Evolutionary conservation across 306 rosid species (phyloP).

Genomic region (Acacia crassicarpa): DNA sequence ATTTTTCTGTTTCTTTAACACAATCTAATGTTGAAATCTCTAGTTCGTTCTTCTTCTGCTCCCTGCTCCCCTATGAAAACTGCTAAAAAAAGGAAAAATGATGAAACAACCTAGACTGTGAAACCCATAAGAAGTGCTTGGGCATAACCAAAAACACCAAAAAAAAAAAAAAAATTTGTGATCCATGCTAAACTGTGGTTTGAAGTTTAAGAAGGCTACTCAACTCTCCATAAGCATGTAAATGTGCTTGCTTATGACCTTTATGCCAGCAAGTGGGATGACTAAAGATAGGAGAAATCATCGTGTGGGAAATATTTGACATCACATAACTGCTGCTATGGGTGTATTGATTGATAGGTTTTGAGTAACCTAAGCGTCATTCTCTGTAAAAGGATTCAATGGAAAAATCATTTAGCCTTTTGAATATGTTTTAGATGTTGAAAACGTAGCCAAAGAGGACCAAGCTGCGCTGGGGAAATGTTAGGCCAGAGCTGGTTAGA

Average conservation of each 20-base stretch:
- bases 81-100: neutral
- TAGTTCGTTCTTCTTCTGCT: neutral
- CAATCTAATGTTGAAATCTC: neutral
- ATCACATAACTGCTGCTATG: neutral
- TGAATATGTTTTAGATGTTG: neutral
- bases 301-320: neutral
- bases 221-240: neutral
- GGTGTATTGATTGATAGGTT: neutral
- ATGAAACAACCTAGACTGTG: neutral
- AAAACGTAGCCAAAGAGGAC: neutral
- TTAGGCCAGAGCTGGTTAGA: neutral
- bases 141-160: neutral
- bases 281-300: neutral
- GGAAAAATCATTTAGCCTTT: neutral
- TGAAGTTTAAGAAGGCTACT: neutral
- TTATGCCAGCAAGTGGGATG: neutral
- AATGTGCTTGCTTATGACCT: neutral
- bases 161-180: neutral
- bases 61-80: neutral
- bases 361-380: neutral
- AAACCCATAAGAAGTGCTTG: neutral
- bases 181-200: neutral
- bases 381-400: neutral
- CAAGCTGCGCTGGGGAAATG: neutral
- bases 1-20: neutral